Base-by-base conservation (phyloP, 2,329 filamentous ascomycete genomes). In the Truncatella angustata region DNA sequence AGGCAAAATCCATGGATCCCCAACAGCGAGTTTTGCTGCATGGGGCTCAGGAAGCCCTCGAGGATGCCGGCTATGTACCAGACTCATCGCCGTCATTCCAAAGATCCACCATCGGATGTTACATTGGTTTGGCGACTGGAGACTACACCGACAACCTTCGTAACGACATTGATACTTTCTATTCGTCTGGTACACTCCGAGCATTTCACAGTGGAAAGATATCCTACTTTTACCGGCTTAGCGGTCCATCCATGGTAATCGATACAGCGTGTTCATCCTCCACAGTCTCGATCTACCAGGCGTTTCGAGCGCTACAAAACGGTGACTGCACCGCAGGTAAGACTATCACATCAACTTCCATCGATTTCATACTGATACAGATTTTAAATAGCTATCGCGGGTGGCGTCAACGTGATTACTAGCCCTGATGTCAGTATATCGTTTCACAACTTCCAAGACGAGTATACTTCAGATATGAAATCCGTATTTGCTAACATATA, bases 331-430 rank as follows among this genome's bases (percentile, higher is more conserved):
- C 58, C 1, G 56, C 58, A 34, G n/a, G n/a, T n/a, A n/a, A n/a
- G n/a, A n/a, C n/a, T n/a, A n/a, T n/a, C n/a, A n/a, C n/a, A n/a
- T n/a, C n/a, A n/a, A n/a, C n/a, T n/a, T n/a, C n/a, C n/a, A n/a
- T n/a, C n/a, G n/a, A n/a, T n/a, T n/a, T n/a, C n/a, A n/a, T n/a
- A n/a, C n/a, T n/a, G n/a, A n/a, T n/a, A n/a, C n/a, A n/a, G n/a
- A n/a, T n/a, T n/a, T n/a, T n/a, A n/a, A n/a, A n/a, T n/a, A n/a
- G 71, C 70, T 0, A 45, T 75, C 6, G 72, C 70, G 0, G 73
- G 73, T 4, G 75, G 73, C 11, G 63, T 66, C 5, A 71, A 70
- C 37, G 45, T 75, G n/a, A 68, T 74, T 28, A 69, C 63, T 2
- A 63, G 57, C 21, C 39, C 39, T 14, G 53, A n/a, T 50, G 54